Evolutionary conservation across 2,329 filamentous ascomycete genomes (phyloP).

Genomic region (Macroventuria anomochaeta): DNA sequence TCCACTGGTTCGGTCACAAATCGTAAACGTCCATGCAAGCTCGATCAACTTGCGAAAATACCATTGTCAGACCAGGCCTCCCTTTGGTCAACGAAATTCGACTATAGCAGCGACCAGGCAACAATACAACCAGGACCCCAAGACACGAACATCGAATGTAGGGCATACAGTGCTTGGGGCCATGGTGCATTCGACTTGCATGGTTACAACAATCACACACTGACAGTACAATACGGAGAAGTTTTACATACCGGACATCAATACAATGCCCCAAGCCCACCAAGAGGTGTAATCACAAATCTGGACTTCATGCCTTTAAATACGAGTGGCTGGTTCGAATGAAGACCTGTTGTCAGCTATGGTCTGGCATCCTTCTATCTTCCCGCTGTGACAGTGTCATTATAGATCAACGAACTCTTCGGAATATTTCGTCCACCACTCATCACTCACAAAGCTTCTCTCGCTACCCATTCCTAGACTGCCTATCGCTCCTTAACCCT

Average conservation of each 20-base stretch:
- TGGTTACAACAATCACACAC: not conserved
- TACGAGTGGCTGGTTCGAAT: not conserved
- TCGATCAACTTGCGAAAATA: not conserved
- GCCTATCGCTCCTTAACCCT: constrained; percentile 26
- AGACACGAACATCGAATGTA: not conserved
- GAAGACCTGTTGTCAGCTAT: not conserved
- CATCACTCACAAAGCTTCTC: not conserved
- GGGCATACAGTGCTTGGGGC: not conserved
- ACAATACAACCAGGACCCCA: not conserved
- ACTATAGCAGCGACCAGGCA: not conserved
- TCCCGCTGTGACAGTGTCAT: no score
- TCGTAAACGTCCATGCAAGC: not conserved
- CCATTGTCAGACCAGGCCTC: not conserved
- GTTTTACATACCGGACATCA: not conserved
- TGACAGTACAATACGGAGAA: not conserved
- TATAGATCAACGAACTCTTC: not conserved
- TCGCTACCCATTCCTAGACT: no score
- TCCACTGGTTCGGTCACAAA: not conserved
- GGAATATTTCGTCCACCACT: not conserved
- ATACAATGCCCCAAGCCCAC: not conserved
- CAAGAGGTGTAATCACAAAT: not conserved
- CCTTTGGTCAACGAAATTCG: constrained; percentile 2
- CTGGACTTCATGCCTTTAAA: constrained; percentile 8
- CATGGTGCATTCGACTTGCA: not conserved
- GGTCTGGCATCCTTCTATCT: no score